Evolutionary conservation across 2,329 filamentous ascomycete species (phyloP).

Genomic region (Fusarium duplospermum): DNA sequence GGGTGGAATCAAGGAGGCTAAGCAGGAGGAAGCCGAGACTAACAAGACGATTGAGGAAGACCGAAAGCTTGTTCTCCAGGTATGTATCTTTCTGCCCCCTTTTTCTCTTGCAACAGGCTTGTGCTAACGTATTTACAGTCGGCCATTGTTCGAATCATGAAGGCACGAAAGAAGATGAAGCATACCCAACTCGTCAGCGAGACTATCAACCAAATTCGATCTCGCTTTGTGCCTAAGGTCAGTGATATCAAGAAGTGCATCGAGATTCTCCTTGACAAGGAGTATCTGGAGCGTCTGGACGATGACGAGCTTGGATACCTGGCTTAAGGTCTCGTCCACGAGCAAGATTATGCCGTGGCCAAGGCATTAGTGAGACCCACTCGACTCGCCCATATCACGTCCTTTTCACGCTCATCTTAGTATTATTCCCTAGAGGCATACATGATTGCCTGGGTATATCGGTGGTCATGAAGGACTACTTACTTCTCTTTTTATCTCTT

Average conservation of each 20-base stretch:
- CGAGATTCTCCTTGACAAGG: slow-evolving; percentile 97
- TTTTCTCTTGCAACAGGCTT: neutral
- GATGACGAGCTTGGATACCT: slow-evolving; percentile 95
- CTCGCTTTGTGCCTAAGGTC: slow-evolving; percentile 92
- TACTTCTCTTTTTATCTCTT: slow-evolving; percentile 15
- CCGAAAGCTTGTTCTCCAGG: slow-evolving; percentile 94
- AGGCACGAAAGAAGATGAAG: slow-evolving; percentile 99
- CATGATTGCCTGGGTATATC: neutral
- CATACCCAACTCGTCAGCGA: slow-evolving; percentile 94
- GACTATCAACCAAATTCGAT: slow-evolving; percentile 94
- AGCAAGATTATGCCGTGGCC: neutral
- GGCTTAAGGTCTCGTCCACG: slow-evolving; percentile 66
- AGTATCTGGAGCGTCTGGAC: slow-evolving; percentile 95
- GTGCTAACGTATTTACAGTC: slow-evolving; percentile 69
- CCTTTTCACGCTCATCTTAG: slow-evolving; percentile 6
- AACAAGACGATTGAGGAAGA: slow-evolving; percentile 99
- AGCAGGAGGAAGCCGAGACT: slow-evolving; percentile 95
- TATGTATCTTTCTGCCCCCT: slow-evolving; percentile 58
- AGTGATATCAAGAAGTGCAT: slow-evolving; percentile 99
- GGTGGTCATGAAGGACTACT: slow-evolving; percentile 12
- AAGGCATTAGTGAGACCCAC: neutral
- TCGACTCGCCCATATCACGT: neutral
- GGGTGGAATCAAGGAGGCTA: slow-evolving; percentile 92
- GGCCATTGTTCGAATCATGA: slow-evolving; percentile 99
- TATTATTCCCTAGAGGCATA: slow-evolving; percentile 12